Base-by-base conservation (phyloP, 192 early-diverging fungal species). In the Coemansia sp. region DNA sequence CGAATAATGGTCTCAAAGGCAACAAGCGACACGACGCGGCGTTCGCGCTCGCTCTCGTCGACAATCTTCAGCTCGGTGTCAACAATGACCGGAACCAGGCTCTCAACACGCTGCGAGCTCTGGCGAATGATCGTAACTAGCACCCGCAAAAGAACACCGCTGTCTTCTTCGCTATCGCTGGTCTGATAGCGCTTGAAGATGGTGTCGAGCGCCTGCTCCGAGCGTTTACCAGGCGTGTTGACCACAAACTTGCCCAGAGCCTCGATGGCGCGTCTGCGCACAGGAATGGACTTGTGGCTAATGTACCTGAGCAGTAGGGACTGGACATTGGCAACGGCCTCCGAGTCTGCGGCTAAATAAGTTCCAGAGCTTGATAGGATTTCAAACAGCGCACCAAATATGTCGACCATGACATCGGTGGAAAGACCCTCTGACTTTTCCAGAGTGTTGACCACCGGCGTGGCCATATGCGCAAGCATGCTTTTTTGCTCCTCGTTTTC, bases 81-180 rank as follows among this genome's bases (percentile, higher is more conserved):
- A 12, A 80, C 45, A 33, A 80, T 75, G 28, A 42, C 11, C 18
- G 59, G 42, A 11, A 69, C 60, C 25, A 69, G 54, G 20, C 34
- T 48, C n/a, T 51, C 48, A 30, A 80, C 55, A 20, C 69, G 73
- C 34, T 60, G 63, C 22, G 78, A 69, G 22, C 67, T 31, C 66
- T 80, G 78, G 29, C 73, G 78, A 38, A 69, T 62, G 63, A 80
- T 75, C n/a, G 66, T 68, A 3, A 80, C 78, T 25, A 80, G 55
- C 28, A 80, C 73, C 11, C 78, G 72, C 49, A 80, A 67, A 50
- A 75, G 56, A 28, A 67, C 71, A 42, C 57, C 63, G 7, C 50
- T 69, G 50, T 72, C 78, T 20, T 63, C 68, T 29, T 56, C 63
- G 20, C 50, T 69, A 32, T 72, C 73, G 63, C 66, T 72, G 14